Conservation (phyloP, 176 grass and related monocot genomes). For the Hsuehochloa calcarea region DNA sequence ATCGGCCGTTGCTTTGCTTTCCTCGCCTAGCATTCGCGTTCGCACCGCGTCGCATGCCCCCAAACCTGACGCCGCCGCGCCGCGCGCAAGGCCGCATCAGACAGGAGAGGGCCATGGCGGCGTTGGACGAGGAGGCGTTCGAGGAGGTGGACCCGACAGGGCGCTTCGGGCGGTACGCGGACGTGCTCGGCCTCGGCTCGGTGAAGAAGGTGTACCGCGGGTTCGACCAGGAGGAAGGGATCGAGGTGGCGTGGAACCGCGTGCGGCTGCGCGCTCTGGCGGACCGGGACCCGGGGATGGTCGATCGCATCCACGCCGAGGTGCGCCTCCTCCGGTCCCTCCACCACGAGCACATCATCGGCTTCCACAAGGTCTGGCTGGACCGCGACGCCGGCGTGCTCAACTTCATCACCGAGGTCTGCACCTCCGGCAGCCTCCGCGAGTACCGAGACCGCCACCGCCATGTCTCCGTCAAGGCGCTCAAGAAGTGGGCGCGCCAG, state of each 20-base stretch:
- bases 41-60: slow-evolving; percentile 20
- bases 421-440: slow-evolving; percentile 79
- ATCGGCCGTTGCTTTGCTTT: background rate
- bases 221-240: slow-evolving; percentile 97
- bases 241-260: slow-evolving; percentile 98
- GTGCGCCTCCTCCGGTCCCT: slow-evolving; percentile 78
- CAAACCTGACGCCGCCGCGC: slow-evolving; percentile 11
- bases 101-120: background rate
- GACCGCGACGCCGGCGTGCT: slow-evolving; percentile 61
- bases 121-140: slow-evolving; percentile 66
- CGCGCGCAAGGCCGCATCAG: background rate
- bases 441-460: slow-evolving; percentile 77
- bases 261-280: slow-evolving; percentile 58
- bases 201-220: slow-evolving; percentile 95
- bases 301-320: slow-evolving; percentile 72
- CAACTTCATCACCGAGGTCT: slow-evolving; percentile 99
- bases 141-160: slow-evolving; percentile 90
- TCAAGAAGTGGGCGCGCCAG: slow-evolving; percentile 93
- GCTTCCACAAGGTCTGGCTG: slow-evolving; percentile 76
- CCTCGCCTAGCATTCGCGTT: background rate
- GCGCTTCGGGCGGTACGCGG: slow-evolving; percentile 78
- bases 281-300: slow-evolving; percentile 54
- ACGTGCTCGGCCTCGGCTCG: slow-evolving; percentile 70
- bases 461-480: slow-evolving; percentile 85
- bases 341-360: slow-evolving; percentile 84